Evolutionary conservation across 495 filamentous ascomycete species (phyloP).

Genomic region (Penicillium silybi): DNA sequence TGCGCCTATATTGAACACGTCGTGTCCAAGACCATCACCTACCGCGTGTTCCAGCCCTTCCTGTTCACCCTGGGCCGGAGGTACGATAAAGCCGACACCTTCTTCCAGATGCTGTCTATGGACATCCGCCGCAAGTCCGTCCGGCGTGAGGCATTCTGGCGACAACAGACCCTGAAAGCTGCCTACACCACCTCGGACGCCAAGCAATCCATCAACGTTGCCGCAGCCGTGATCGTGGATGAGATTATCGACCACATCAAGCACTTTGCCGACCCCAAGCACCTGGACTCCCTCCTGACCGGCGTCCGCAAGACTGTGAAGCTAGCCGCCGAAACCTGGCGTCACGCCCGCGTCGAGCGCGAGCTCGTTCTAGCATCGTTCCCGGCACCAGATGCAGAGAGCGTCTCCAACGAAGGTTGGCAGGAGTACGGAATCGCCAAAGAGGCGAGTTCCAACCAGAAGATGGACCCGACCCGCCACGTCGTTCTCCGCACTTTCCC

Average conservation of each 20-base stretch:
- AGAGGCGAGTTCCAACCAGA: conserved; percentile 15
- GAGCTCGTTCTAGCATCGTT: conserved; percentile 57
- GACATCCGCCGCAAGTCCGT: conserved; percentile 59
- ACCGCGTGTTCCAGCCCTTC: conserved; percentile 63
- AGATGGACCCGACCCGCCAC: conserved; percentile 31
- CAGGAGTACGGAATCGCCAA: conserved; percentile 35
- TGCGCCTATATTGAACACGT: conserved; percentile 58
- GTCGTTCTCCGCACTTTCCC: conserved; percentile 54
- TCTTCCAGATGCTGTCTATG: conserved; percentile 59
- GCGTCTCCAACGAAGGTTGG: conserved; percentile 43
- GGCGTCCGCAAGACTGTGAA: conserved; percentile 58
- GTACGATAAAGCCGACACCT: conserved; percentile 59
- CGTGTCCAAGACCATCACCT: conserved; percentile 55
- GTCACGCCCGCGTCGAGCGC: conserved; percentile 58
- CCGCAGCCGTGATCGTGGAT: conserved; percentile 56
- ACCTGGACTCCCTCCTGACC: conserved; percentile 48
- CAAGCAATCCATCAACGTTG: conserved; percentile 59
- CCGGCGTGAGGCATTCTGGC: conserved; percentile 60
- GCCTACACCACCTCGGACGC: conserved; percentile 60
- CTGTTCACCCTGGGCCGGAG: conserved; percentile 58
- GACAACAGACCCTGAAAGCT: conserved; percentile 60
- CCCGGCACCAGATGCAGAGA: conserved; percentile 43
- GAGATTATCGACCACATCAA: conserved; percentile 57
- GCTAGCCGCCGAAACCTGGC: conserved; percentile 61
- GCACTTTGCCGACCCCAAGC: conserved; percentile 54